phyloP scores from a whole-genome alignment of 2,329 filamentous ascomycete genomes.

The Xylariales sp. region DNA sequence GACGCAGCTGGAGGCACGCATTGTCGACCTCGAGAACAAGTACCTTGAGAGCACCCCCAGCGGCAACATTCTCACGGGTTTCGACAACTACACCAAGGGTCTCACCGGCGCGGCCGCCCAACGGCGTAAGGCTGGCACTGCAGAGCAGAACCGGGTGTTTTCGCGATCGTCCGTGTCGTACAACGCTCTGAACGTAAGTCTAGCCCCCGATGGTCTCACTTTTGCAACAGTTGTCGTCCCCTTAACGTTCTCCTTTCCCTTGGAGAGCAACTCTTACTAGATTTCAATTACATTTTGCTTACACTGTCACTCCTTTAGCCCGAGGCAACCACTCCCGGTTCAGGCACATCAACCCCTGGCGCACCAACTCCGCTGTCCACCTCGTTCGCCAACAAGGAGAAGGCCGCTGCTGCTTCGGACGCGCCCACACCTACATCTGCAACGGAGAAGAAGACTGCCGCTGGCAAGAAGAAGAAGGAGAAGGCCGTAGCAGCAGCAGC shows the following conservation, averaged over 20 bases:
- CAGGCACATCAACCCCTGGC: slow-evolving; percentile 36
- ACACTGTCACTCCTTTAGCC: slow-evolving; percentile 15
- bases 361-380: slow-evolving; percentile 53
- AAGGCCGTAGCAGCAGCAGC: slow-evolving; percentile 41
- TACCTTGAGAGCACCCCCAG: slow-evolving; percentile 87
- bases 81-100: slow-evolving; percentile 97
- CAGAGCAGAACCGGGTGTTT: slow-evolving; percentile 72
- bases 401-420: slow-evolving; percentile 37
- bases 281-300: no score
- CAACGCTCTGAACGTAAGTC: slow-evolving; percentile 36
- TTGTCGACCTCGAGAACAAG: slow-evolving; percentile 75
- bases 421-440: slow-evolving; percentile 53
- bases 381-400: slow-evolving; percentile 41
- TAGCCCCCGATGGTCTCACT: no score
- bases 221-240: no score
- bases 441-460: slow-evolving; percentile 35
- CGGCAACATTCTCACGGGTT: slow-evolving; percentile 96
- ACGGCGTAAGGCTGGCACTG: slow-evolving; percentile 59
- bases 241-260: no score
- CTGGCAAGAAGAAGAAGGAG: slow-evolving; percentile 43
- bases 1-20: slow-evolving; percentile 68
- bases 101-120: slow-evolving; percentile 58
- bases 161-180: slow-evolving; percentile 61
- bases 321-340: slow-evolving; percentile 40
- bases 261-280: no score